A percentile compares a stretch with the other conserved stretches of the same genome.
These are phyloP conservation scores for Pseudohalonectria lignicola DNA, from an alignment of 2,329 filamentous ascomycete species.

Conservation along the genomic window DNA sequence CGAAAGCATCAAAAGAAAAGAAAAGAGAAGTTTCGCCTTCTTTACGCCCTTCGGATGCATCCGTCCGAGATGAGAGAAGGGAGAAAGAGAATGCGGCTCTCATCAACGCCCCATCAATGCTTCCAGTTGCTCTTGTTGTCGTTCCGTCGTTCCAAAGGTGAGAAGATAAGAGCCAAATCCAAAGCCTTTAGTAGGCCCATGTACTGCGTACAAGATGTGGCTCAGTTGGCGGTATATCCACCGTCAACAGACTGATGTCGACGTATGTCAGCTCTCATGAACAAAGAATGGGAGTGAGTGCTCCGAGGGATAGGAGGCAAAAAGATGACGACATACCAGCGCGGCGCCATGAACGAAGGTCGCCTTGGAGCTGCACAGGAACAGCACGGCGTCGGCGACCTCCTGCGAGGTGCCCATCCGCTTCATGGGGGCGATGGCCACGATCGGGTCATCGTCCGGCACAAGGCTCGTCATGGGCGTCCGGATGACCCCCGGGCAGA, in stretches of 20 bases:
- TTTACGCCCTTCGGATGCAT: too few relatives aligned
- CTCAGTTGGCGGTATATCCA: conserved; percentile 3
- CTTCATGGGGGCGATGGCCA: conserved; percentile 23
- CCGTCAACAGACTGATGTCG: conserved; percentile 2
- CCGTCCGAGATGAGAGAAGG: too few relatives aligned
- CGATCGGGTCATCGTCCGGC: conserved; percentile 18
- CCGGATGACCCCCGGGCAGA: conserved; percentile 34
- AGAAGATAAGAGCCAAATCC: too few relatives aligned
- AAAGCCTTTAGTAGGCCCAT: too few relatives aligned
- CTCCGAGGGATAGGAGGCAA: too few relatives aligned
- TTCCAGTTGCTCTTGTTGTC: too few relatives aligned
- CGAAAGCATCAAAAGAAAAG: too few relatives aligned
- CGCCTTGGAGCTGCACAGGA: conserved; percentile 30
- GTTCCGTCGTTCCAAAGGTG: too few relatives aligned
- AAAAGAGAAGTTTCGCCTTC: too few relatives aligned
- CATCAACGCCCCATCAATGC: too few relatives aligned
- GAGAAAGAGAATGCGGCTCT: too few relatives aligned
- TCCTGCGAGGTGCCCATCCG: conserved; percentile 31
- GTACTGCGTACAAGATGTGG: too few relatives aligned
- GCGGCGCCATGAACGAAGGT: conserved; percentile 32
- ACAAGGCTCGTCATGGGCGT: conserved; percentile 30
- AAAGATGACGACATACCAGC: conserved; percentile 13
- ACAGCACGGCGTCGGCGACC: conserved; percentile 32
- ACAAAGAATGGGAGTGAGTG: neutral
- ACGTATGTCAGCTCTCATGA: neutral